Evolutionary conservation across 75 land plant genomes (phyloP).

Genomic region (Azolla pinnata): DNA sequence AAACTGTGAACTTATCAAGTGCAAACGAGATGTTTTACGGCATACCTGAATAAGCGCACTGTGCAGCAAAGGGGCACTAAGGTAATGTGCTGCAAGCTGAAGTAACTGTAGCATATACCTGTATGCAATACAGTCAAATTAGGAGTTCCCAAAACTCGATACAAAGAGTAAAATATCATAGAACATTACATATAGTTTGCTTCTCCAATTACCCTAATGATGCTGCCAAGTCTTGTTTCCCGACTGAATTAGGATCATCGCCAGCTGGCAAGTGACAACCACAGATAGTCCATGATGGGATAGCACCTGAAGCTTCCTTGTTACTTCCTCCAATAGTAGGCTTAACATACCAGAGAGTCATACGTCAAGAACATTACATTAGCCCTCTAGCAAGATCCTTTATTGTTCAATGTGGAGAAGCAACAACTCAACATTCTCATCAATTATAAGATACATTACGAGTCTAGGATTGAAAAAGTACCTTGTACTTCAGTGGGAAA

Average conservation of each 20-base stretch:
- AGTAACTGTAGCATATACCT: conserved; percentile 89
- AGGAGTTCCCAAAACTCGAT: too few relatives aligned
- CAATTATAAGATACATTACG: conserved; percentile 2
- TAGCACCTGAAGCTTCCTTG: too few relatives aligned
- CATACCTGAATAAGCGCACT: conserved; percentile 79
- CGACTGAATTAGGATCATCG: conserved; percentile 79
- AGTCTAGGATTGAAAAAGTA: neutral
- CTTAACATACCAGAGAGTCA: too few relatives aligned
- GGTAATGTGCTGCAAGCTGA: conserved; percentile 45
- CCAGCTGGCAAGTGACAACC: conserved; percentile 67
- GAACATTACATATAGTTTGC: too few relatives aligned
- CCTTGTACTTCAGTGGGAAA: conserved; percentile 8
- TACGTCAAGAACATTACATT: too few relatives aligned
- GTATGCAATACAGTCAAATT: conserved; percentile 19
- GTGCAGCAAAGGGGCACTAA: conserved; percentile 74
- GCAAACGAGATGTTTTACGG: neutral
- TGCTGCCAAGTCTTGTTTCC: conserved; percentile 65
- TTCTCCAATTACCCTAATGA: conserved; percentile 71
- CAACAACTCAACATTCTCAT: too few relatives aligned
- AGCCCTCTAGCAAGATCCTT: too few relatives aligned
- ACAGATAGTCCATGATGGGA: conserved; percentile 51
- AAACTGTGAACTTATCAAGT: too few relatives aligned
- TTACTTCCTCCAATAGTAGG: too few relatives aligned
- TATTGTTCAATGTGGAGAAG: too few relatives aligned
- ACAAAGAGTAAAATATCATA: neutral